Conservation (phyloP, 805 yeast species). For the Monosporozyma aquatica region DNA sequence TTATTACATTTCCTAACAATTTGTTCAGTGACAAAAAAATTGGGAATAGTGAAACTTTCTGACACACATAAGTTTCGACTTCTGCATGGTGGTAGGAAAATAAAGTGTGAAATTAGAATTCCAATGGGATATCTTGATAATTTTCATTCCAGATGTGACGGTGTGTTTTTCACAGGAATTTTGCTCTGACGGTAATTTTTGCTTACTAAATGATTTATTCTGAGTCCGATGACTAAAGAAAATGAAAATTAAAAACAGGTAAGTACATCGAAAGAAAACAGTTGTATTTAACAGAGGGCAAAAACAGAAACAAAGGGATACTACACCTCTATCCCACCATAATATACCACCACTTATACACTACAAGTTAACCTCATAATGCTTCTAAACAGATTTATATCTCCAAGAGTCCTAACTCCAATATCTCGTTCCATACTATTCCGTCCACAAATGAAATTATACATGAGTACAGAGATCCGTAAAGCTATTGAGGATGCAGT, state of each 20-base stretch:
- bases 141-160: too few species aligned
- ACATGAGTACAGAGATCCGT: slow-evolving; percentile 67
- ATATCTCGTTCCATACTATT: slow-evolving; percentile 2
- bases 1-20: too few species aligned
- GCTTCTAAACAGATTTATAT: slow-evolving; percentile 3
- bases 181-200: too few species aligned
- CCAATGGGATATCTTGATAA: too few species aligned
- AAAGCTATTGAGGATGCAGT: slow-evolving; percentile 83
- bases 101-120: too few species aligned
- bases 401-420: slow-evolving; percentile 3
- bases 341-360: neutral
- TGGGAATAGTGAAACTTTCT: too few species aligned
- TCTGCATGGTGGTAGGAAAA: too few species aligned
- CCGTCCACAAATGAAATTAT: slow-evolving; percentile 27
- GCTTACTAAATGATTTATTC: neutral
- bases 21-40: too few species aligned
- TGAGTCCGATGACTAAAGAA: slow-evolving; percentile 1
- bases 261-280: too few species aligned
- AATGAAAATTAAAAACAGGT: neutral
- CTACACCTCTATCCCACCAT: neutral
- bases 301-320: neutral
- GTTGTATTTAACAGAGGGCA: too few species aligned
- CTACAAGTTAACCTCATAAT: neutral
- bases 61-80: too few species aligned
- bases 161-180: too few species aligned